Conservation (phyloP, 140 eudicot species). For the Stevia rebaudiana region DNA sequence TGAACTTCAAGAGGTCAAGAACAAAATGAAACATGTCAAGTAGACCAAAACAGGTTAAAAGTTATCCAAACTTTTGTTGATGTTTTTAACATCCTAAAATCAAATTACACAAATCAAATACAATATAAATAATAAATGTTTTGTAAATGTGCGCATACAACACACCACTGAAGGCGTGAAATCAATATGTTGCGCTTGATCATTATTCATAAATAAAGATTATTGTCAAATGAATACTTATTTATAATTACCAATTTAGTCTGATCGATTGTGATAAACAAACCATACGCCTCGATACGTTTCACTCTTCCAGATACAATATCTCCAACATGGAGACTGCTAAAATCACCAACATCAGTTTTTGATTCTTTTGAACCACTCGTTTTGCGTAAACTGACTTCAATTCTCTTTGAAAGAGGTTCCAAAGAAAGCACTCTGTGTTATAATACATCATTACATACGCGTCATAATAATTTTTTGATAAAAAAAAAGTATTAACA, state of each 20-base stretch:
- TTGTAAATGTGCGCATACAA: not conserved
- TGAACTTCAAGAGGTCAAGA: not conserved
- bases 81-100: not conserved
- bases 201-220: not conserved
- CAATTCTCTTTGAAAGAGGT: slow-evolving; percentile 78
- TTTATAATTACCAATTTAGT: slow-evolving; percentile 44
- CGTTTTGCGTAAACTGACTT: slow-evolving; percentile 67
- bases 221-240: not conserved
- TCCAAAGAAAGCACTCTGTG: slow-evolving; percentile 83
- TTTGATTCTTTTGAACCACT: slow-evolving; percentile 32
- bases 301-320: slow-evolving; percentile 61
- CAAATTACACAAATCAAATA: not conserved
- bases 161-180: not conserved
- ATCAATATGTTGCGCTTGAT: not conserved
- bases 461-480: not conserved
- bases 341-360: slow-evolving; percentile 30
- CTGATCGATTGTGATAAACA: slow-evolving; percentile 67
- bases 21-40: not conserved
- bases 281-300: slow-evolving; percentile 67
- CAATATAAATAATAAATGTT: not conserved
- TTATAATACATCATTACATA: slow-evolving; percentile 12
- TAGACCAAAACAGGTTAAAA: not conserved
- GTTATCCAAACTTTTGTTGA: not conserved
- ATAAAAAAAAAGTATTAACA: not conserved
- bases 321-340: slow-evolving; percentile 54